Evolutionary conservation across 768 basidiomycete species (phyloP).

Genomic region (Hirschioporus abietinus): DNA sequence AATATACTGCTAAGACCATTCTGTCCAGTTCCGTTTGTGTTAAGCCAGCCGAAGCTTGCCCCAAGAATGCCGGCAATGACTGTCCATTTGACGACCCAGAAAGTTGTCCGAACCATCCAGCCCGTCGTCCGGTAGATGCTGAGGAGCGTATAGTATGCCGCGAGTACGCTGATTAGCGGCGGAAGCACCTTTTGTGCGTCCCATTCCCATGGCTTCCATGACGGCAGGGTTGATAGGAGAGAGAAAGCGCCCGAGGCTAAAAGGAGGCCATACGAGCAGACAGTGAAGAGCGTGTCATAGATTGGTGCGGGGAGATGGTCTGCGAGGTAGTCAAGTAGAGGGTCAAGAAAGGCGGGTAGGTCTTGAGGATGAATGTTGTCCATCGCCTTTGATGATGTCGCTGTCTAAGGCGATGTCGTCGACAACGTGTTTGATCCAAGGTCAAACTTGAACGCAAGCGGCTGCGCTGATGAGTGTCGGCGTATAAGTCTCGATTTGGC

Average conservation of each 20-base stretch:
- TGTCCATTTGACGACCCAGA: constrained; percentile 80
- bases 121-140: constrained; percentile 75
- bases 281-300: constrained; percentile 43
- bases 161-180: constrained; percentile 65
- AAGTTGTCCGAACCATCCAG: constrained; percentile 60
- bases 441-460: too few relatives aligned
- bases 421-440: neutral
- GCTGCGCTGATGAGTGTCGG: neutral
- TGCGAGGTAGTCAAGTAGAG: constrained; percentile 48
- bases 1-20: constrained; percentile 17
- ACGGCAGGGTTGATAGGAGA: constrained; percentile 42
- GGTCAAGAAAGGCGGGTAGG: constrained; percentile 47
- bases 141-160: constrained; percentile 70
- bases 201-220: constrained; percentile 55
- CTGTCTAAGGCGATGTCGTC: neutral
- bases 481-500: neutral
- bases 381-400: neutral
- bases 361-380: constrained; percentile 1
- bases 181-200: constrained; percentile 64
- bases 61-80: constrained; percentile 48
- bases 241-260: constrained; percentile 36
- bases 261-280: constrained; percentile 48
- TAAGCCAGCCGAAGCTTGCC: constrained; percentile 51
- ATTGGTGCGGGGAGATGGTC: constrained; percentile 51
- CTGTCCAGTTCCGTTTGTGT: constrained; percentile 32